A percentile compares a stretch with the other conserved stretches of the same genome.
These are phyloP conservation scores for Aureobasidium pullulans DNA, from an alignment of 2,329 filamentous ascomycete species.

Conservation along the genomic window DNA sequence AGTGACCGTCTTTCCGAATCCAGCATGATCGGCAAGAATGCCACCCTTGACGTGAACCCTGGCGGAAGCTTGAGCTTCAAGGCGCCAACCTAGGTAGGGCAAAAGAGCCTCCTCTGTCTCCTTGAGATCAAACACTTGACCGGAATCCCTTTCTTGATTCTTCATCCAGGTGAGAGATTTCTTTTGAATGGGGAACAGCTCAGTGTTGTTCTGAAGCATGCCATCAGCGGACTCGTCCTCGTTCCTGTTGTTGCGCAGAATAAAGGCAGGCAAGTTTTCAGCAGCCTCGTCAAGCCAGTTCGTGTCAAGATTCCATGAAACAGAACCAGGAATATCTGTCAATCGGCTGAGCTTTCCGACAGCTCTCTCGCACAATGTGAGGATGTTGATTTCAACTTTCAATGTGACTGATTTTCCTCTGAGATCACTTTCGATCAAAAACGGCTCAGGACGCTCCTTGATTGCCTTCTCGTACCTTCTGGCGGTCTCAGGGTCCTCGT, in stretches of 20 bases:
- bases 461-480: constrained; percentile 44
- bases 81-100: constrained; percentile 41
- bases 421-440: constrained; percentile 17
- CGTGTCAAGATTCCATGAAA: constrained; percentile 41
- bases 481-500: constrained; percentile 46
- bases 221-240: constrained; percentile 11
- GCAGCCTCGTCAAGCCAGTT: constrained; percentile 30
- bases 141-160: constrained; percentile 40
- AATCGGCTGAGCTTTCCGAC: constrained; percentile 14
- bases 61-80: constrained; percentile 46
- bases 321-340: constrained; percentile 17
- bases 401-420: background rate
- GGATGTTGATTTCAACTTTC: constrained; percentile 23
- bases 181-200: constrained; percentile 46
- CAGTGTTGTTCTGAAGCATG: constrained; percentile 25
- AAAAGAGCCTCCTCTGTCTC: constrained; percentile 52
- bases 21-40: constrained; percentile 56
- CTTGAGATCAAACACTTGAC: constrained; percentile 40
- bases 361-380: constrained; percentile 25
- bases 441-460: constrained; percentile 39
- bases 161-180: constrained; percentile 55
- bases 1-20: constrained; percentile 60
- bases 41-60: constrained; percentile 46
- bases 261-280: constrained; percentile 33
- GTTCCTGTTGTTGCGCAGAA: constrained; percentile 36